phyloP scores from a whole-genome alignment of 441 rosid genomes.

The Hura crepitans region DNA sequence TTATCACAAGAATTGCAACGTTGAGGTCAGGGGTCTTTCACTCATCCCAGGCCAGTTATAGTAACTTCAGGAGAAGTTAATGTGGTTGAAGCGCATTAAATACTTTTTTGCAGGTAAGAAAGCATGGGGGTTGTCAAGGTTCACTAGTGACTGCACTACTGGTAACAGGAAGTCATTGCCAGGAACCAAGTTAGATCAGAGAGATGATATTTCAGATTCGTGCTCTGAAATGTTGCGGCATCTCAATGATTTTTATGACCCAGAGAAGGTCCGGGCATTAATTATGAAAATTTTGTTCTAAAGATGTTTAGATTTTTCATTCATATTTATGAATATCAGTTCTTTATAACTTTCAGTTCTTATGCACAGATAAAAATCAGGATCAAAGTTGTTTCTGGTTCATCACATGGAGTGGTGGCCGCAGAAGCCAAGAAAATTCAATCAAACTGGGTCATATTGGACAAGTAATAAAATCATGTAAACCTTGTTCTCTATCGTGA shows the following conservation, averaged over 20 bases:
- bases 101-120: constrained; percentile 47
- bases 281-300: not conserved
- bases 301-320: not conserved
- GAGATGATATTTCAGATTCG: constrained; percentile 58
- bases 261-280: constrained; percentile 55
- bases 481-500: constrained; percentile 21
- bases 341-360: constrained; percentile 24
- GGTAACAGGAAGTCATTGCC: constrained; percentile 42
- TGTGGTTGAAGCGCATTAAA: constrained; percentile 15
- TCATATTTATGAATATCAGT: constrained; percentile 16
- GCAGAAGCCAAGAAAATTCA: constrained; percentile 72
- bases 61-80: constrained; percentile 7
- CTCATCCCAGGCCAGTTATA: constrained; percentile 3
- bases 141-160: constrained; percentile 73
- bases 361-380: constrained; percentile 65
- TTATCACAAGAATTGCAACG: not conserved
- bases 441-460: constrained; percentile 89
- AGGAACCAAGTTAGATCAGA: constrained; percentile 57
- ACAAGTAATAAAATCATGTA: constrained; percentile 55
- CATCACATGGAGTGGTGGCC: constrained; percentile 76
- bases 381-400: constrained; percentile 77
- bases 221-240: constrained; percentile 86
- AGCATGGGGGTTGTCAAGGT: constrained; percentile 74
- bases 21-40: not conserved
- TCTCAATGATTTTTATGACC: constrained; percentile 80